Evolutionary conservation across 306 rosid species (phyloP), one percentile per base, ranked within the genome.

Genomic region (Lablab purpureus): DNA sequence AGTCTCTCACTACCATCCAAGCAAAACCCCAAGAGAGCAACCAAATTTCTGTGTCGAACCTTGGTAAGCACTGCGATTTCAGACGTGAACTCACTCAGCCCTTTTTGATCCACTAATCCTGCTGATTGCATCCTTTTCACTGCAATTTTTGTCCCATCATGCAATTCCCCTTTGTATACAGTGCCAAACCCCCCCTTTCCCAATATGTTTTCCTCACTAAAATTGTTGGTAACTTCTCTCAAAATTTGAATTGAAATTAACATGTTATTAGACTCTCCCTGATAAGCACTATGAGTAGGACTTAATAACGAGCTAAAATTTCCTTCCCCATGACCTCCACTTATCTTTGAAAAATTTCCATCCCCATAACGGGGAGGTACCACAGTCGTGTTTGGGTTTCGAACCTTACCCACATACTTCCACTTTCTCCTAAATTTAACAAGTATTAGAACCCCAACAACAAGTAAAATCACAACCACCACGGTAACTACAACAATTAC

Each of bases 121-220:
- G 88, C 91, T 1, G 88, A 37, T 55, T 91, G 92, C 99, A 95
- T 95, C 81, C 98, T 91, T 86, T 95, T 95, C 81, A 95, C 98
- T 2, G 99, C 99, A 72, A 95, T 95, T 75, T 87, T 81, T 0
- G 99, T 93, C 58, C 99, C 98, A 11, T 95, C 99, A 4, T 91
- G 91, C 80, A 95, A 81, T 59, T 91, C 97, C 17, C 98, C 99
- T 71, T 81, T 87, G 75, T 95, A 95, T 60, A 91, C 97, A 5
- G 88, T 90, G 52, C 98, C 99, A 59, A 92, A 95, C 7, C 99
- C 98, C 0, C 99, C 99, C 10, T 22, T 89, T 17, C 99, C 99
- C 62, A 95, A 74, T 70, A 91, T 80, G 71, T 90, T 91, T 14
- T 81, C 80, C 28, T 89, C 78, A 25, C 89, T 78, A 68, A 95